These are phyloP conservation scores for Hypoxylon sp. DNA, from an alignment of 2,329 filamentous ascomycete genomes.

Conservation along the genomic window DNA sequence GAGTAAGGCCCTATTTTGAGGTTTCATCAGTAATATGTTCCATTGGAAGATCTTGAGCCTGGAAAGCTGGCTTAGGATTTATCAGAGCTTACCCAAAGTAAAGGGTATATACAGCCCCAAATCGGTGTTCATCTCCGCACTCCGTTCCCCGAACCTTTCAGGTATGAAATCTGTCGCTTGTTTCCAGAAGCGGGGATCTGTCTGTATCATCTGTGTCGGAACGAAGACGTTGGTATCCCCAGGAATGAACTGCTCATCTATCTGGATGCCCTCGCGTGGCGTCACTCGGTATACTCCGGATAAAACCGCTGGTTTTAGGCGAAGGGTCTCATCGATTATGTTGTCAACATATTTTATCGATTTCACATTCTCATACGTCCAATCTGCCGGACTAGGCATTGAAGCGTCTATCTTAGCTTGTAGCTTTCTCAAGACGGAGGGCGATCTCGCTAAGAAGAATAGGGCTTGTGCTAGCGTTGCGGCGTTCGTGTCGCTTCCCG, in stretches of 20 bases:
- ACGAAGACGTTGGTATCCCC: conserved; percentile 51
- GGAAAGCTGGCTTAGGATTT: background rate
- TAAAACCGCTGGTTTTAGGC: conserved; percentile 58
- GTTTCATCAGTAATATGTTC: conserved; percentile 1
- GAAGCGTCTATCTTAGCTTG: conserved; percentile 52
- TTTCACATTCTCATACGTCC: conserved; percentile 53
- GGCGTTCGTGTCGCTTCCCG: conserved; percentile 57
- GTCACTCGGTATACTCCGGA: conserved; percentile 57
- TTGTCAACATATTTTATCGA: conserved; percentile 55
- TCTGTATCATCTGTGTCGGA: conserved; percentile 50
- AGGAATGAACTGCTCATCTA: conserved; percentile 56
- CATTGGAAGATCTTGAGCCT: background rate
- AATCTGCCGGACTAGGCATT: conserved; percentile 50
- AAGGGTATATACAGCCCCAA: conserved; percentile 47
- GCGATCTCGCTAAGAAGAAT: conserved; percentile 55
- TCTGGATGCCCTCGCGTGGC: conserved; percentile 54
- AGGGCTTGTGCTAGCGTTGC: conserved; percentile 52
- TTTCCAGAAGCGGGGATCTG: conserved; percentile 44
- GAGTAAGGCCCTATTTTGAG: conserved; percentile 30
- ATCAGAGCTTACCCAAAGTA: conserved; percentile 33
- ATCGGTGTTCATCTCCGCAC: conserved; percentile 46
- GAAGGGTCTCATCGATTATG: conserved; percentile 51
- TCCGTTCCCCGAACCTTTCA: conserved; percentile 46
- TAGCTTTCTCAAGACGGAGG: conserved; percentile 51
- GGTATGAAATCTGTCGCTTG: conserved; percentile 44